Evolutionary conservation across 208 protist genomes (phyloP).

Genomic region (Willaertia magna): DNA sequence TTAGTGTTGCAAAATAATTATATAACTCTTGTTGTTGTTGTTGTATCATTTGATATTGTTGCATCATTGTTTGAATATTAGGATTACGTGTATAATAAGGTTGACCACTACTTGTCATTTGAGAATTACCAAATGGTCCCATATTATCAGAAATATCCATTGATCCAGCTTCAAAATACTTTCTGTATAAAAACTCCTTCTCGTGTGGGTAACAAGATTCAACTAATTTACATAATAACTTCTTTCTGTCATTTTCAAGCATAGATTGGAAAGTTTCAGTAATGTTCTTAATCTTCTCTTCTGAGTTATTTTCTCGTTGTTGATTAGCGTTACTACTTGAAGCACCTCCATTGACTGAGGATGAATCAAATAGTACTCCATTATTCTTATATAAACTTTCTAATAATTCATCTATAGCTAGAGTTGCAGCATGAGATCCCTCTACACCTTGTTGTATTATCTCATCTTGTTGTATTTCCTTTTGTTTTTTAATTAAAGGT

Average conservation of each 20-base stretch:
- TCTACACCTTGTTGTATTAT: not conserved
- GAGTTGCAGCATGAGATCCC: not conserved
- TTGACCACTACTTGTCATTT: not conserved
- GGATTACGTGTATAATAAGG: not conserved
- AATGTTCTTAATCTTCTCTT: not conserved
- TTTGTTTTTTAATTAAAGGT: not conserved
- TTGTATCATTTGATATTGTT: not conserved
- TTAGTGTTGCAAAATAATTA: not conserved
- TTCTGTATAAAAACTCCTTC: not conserved
- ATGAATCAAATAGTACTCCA: not conserved
- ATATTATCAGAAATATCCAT: not conserved
- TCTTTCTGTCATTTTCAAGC: not conserved
- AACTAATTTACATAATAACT: not conserved
- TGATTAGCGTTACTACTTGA: not conserved
- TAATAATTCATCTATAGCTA: not conserved
- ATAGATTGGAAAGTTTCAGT: not conserved
- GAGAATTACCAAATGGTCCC: no score
- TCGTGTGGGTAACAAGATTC: not conserved
- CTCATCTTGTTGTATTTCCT: not conserved
- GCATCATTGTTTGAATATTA: not conserved
- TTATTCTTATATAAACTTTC: not conserved
- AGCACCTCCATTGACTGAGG: not conserved
- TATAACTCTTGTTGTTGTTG: not conserved
- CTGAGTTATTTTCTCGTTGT: not conserved
- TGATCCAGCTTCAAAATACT: not conserved